phyloP scores from a whole-genome alignment of 139 green algal species.

The Edaphochlamys debaryana region DNA sequence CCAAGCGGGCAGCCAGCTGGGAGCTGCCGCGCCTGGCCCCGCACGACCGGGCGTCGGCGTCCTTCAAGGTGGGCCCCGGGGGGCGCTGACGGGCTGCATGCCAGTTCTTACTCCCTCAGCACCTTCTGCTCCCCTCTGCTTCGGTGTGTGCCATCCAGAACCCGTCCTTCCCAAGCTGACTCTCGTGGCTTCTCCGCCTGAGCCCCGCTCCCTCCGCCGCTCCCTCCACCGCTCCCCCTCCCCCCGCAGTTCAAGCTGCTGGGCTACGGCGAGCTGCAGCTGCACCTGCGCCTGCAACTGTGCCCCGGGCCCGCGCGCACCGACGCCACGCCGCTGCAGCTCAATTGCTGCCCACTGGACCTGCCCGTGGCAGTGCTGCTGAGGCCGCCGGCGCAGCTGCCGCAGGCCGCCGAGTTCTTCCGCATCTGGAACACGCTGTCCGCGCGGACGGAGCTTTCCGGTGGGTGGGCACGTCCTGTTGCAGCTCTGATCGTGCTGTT shows the following conservation, averaged over 20 bases:
- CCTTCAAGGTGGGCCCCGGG: constrained; percentile 23
- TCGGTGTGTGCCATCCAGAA: no score
- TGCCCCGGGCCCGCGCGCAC: constrained; percentile 7
- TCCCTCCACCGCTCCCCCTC: no score
- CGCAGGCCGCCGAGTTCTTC: constrained; percentile 41
- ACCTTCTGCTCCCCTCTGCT: no score
- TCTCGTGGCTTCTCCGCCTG: no score
- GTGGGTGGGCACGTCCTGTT: background rate
- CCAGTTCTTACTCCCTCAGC: no score
- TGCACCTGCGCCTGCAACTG: constrained; percentile 50
- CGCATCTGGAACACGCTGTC: constrained; percentile 41
- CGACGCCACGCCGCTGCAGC: constrained; percentile 27
- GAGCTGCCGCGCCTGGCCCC: constrained; percentile 50
- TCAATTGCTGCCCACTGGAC: constrained; percentile 21
- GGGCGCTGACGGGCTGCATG: no score
- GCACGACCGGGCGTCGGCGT: constrained; percentile 47
- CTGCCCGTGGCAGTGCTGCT: constrained; percentile 1
- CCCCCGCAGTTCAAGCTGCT: constrained; percentile 28
- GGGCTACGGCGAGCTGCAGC: constrained; percentile 47
- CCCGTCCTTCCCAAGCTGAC: no score
- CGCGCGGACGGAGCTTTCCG: constrained; percentile 51
- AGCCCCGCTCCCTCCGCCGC: no score
- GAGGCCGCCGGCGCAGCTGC: background rate
- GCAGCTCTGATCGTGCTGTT: no score
- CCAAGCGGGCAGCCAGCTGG: constrained; percentile 28